These are phyloP conservation scores for Adansonia madagascariensis DNA, from an alignment of 441 rosid species.

Conservation along the genomic window DNA sequence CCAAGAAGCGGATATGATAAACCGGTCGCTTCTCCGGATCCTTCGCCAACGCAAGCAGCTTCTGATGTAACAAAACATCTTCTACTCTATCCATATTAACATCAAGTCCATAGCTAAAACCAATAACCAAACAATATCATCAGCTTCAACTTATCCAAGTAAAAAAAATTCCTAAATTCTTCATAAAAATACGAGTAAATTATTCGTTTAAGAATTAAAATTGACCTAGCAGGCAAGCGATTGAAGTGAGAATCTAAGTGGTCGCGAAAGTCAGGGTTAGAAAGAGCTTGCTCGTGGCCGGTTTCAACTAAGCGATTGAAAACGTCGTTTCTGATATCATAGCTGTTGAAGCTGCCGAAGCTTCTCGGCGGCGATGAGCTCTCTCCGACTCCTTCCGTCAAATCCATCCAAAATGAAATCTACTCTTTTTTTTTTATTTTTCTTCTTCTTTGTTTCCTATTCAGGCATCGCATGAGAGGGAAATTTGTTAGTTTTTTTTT, in stretches of 20 bases:
- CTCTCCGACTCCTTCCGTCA: conserved; percentile 74
- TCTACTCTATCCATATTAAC: conserved; percentile 74
- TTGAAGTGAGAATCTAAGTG: conserved; percentile 63
- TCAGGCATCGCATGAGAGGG: conserved; percentile 17
- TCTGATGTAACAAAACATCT: conserved; percentile 63
- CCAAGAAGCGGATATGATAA: conserved; percentile 61
- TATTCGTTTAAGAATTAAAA: neutral
- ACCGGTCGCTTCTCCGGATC: conserved; percentile 66
- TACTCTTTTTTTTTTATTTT: neutral
- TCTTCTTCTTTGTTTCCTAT: conserved; percentile 11
- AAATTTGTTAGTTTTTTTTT: conserved; percentile 9
- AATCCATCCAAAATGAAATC: conserved; percentile 53
- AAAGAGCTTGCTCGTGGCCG: conserved; percentile 50
- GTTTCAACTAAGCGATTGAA: conserved; percentile 58
- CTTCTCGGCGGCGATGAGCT: conserved; percentile 79
- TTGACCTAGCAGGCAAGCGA: conserved; percentile 69
- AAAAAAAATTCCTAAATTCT: neutral
- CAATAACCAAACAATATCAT: conserved; percentile 10
- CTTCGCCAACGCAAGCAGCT: conserved; percentile 61
- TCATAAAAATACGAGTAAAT: neutral
- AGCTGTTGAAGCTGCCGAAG: conserved; percentile 46
- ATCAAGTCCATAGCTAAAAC: conserved; percentile 63
- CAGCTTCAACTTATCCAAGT: conserved; percentile 1
- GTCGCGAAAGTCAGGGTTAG: conserved; percentile 61
- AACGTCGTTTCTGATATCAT: conserved; percentile 59